These are phyloP conservation scores for Pluteus cervinus DNA, from an alignment of 768 basidiomycete species.

Conservation along the genomic window DNA sequence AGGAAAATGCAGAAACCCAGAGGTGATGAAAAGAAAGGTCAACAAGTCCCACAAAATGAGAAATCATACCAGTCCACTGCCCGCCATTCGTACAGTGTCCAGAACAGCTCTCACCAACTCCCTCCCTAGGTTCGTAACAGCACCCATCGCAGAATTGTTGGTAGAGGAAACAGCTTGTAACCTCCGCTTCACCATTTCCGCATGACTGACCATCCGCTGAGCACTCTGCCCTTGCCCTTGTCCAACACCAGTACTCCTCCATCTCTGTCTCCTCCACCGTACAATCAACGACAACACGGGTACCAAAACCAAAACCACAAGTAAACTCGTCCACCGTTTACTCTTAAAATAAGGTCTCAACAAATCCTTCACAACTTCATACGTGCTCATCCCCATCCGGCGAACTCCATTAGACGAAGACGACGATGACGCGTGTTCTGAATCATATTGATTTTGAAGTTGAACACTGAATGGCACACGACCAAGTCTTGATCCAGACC, in stretches of 20 bases:
- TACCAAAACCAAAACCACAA: constrained; percentile 39
- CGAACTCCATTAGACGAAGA: no score
- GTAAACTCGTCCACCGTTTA: constrained; percentile 42
- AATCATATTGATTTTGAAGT: no score
- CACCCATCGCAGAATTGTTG: constrained; percentile 33
- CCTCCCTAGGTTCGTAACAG: constrained; percentile 25
- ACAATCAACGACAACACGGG: constrained; percentile 43
- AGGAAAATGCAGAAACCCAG: no score
- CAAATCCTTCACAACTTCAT: constrained; percentile 42
- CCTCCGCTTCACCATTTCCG: constrained; percentile 52
- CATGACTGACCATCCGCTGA: constrained; percentile 29
- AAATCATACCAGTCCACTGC: constrained; percentile 63
- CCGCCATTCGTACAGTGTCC: constrained; percentile 74
- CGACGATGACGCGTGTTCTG: no score
- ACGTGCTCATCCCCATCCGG: constrained; percentile 21
- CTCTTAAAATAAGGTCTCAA: constrained; percentile 43
- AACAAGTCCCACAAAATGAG: no score
- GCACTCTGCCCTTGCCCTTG: constrained; percentile 9
- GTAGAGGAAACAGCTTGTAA: constrained; percentile 40
- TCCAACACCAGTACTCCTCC: constrained; percentile 11
- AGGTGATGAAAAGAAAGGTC: no score
- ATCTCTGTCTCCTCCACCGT: constrained; percentile 31
- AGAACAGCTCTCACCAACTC: constrained; percentile 45
- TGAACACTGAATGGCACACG: no score
- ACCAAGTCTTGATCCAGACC: no score